A percentile compares a stretch with the other conserved stretches of the same genome.
Evolutionary conservation across 2,329 filamentous ascomycete species (phyloP).

Genomic region (Bipolaris zeicola): DNA sequence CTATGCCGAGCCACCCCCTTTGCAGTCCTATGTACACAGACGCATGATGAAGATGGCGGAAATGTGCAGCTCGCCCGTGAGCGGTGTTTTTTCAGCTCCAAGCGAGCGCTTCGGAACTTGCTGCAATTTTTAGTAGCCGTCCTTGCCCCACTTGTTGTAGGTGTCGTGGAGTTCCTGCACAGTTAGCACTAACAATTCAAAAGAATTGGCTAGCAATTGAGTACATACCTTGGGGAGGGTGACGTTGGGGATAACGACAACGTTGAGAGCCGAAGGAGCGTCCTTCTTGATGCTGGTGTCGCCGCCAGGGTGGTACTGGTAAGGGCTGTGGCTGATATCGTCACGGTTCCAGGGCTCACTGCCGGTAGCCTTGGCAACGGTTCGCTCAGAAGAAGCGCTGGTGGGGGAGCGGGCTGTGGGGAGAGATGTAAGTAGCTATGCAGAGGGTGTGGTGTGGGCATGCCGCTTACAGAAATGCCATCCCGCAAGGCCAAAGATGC

Average conservation of each 20-base stretch:
- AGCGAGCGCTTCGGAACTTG: not conserved
- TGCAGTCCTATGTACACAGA: conserved; percentile 27
- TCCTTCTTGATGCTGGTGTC: conserved; percentile 80
- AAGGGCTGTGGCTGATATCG: conserved; percentile 59
- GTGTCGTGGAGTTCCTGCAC: conserved; percentile 84
- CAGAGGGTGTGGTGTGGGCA: not conserved
- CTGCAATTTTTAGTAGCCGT: conserved; percentile 66
- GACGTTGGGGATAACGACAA: conserved; percentile 91
- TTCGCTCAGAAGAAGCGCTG: conserved; percentile 77
- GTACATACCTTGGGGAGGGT: conserved; percentile 73
- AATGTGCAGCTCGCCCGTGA: not conserved
- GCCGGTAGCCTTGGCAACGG: conserved; percentile 73
- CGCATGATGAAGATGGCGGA: conserved; percentile 9
- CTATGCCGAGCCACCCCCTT: conserved; percentile 5
- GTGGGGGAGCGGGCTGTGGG: conserved; percentile 78
- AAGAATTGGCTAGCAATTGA: not conserved
- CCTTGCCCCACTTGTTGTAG: conserved; percentile 99
- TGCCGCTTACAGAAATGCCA: conserved; percentile 76
- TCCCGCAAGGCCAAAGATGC: conserved; percentile 84
- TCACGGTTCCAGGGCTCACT: conserved; percentile 91
- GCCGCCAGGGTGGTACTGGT: conserved; percentile 76
- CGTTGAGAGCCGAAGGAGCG: conserved; percentile 93
- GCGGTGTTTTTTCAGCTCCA: not conserved
- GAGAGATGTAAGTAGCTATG: conserved; percentile 28
- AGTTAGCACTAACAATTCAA: conserved; percentile 1